Evolutionary conservation across 2,329 filamentous ascomycete genomes (phyloP), one percentile per base, ranked within the genome.

Genomic region (Ambrosiella xylebori): DNA sequence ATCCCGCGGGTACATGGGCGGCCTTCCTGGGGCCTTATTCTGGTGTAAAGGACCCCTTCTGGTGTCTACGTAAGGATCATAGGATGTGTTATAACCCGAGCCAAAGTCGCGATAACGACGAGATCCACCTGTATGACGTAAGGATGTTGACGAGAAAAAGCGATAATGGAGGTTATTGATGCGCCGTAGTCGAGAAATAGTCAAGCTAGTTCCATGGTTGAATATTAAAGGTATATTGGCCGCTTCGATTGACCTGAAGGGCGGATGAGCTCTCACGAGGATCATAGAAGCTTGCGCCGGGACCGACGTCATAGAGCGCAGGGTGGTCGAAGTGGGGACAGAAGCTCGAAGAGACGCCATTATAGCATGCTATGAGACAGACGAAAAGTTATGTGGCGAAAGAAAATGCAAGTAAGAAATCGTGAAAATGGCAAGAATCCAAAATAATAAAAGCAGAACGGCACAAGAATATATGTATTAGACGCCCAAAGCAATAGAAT

Each of bases 1-100:
- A 64, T 81, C 76, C 59, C 78, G 74, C 1, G 81, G 81, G 57
- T 84, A 84, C 67, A 84, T 81, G 56, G 78, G 74, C 1, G 80
- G 79, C 13, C 82, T 79, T 57, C 80, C 80, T 57, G 69, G 76
- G 58, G 71, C 65, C 66, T 79, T 79, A 61, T 69, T 74, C 53
- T 57, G 60, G 66, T 81, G 81, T 74, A 82, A 81, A 44, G 79
- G 79, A 2, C 79, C 79, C 7, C 78, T 74, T 38, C 75, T 75
- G n/a, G 66, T 63, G 17, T 80, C 76, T 57, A 73, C 67, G 38
- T 68, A 68, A 8, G 79, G 78, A 61, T 82, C 79, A 70, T 82
- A 82, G 65, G 68, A 79, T 59, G 74, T 75, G n/a, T 74, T 77
- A 64, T 78, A 82, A 56, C 78, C 77, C 1, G 77, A 77, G 64